A percentile compares a stretch with the other conserved stretches of the same genome.
These are phyloP conservation scores for Marsdenia floribunda DNA, from an alignment of 257 asterid genomes.

Conservation along the genomic window DNA sequence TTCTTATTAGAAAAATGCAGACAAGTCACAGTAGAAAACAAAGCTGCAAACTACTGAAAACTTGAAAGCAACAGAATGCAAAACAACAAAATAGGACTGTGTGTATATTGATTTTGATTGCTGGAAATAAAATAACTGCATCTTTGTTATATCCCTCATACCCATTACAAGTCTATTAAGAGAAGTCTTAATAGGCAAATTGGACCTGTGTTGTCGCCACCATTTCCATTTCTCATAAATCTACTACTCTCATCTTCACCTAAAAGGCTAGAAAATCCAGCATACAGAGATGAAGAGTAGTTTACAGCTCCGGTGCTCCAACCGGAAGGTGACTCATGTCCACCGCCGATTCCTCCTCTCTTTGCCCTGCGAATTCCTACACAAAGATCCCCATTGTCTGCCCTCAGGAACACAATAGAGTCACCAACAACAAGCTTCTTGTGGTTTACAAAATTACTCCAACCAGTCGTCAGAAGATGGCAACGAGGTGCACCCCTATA, in stretches of 20 bases:
- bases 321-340: constrained; percentile 48
- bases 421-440: constrained; percentile 85
- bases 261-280: constrained; percentile 33
- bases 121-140: too few species aligned
- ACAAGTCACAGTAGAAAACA: too few species aligned
- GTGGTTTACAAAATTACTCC: constrained; percentile 80
- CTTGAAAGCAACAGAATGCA: too few species aligned
- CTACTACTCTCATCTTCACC: constrained; percentile 29
- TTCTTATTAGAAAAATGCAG: too few species aligned
- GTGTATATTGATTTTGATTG: too few species aligned
- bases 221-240: constrained; percentile 20
- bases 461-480: constrained; percentile 70
- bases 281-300: constrained; percentile 22
- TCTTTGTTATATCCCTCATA: constrained; percentile 1
- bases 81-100: too few species aligned
- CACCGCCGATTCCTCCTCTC: constrained; percentile 52
- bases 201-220: constrained; percentile 16
- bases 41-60: too few species aligned
- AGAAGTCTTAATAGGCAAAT: constrained; percentile 13
- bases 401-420: constrained; percentile 64
- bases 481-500: constrained; percentile 78
- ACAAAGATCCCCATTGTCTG: constrained; percentile 68
- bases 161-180: constrained; percentile 12
- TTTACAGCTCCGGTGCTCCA: constrained; percentile 47
- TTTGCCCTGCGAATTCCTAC: constrained; percentile 74